Evolutionary conservation across 2,329 filamentous ascomycete genomes (phyloP), one percentile per base, ranked within the genome.

Genomic region (Simplicillium sp.): DNA sequence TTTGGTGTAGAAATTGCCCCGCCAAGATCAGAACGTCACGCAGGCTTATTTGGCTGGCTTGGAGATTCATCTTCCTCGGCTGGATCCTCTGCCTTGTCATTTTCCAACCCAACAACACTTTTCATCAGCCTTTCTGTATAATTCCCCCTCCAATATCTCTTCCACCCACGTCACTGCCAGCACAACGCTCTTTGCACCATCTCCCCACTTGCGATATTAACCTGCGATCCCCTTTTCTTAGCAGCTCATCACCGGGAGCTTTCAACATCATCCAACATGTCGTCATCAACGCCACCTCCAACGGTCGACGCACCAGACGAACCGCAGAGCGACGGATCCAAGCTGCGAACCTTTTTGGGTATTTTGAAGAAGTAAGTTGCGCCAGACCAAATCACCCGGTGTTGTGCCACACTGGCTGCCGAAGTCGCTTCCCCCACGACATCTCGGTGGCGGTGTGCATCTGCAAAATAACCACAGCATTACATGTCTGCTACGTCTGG

Each of bases 321-420:
- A 50, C 48, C 57, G 17, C 70, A 72, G 49, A 88, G 86, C 66
- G 89, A 97, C 44, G 80, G 78, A 50, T 90, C 85, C 50, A 95
- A 95, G 71, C 70, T 97, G 55, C 84, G 80, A 65, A 94, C 87
- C 1, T 94, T 97, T 56, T 63, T 96, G 46, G 78, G 81, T 40
- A 94, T 96, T 51, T 66, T 97, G 56, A 82, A 83, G 65, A 94
- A 85, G 87, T 94, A 73, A 67, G 80, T 62, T 8, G 11, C 20
- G 34, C 16, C 16, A 13, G 31, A 18, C 14, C 38, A 32, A 40
- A 36, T 17, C 37, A 33, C 28, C 37, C 13, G 11, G 20, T 39
- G 44, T 42, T 39, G 5, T 40, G 20, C 20, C 20, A 25, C 20
- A 25, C 9, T 38, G 42, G 29, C 31, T 3, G 20, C 7, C 36